Conservation (phyloP, 345 rosid genomes). For the Anastatica hierochuntica region DNA sequence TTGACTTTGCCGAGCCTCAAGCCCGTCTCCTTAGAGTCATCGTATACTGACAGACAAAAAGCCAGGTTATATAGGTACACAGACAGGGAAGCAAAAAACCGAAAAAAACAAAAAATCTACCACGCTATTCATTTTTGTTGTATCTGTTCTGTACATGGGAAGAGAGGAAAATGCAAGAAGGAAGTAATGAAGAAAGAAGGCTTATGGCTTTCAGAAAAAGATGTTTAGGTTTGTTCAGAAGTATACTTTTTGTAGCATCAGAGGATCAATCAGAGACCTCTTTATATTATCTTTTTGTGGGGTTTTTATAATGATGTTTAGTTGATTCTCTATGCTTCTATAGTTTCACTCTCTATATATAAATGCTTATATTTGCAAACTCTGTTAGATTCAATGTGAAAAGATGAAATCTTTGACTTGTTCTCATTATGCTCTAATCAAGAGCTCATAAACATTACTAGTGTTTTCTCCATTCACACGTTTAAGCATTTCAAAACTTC, state of each 20-base stretch:
- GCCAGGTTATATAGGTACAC: slow-evolving; percentile 21
- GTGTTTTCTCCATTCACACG: slow-evolving; percentile 71
- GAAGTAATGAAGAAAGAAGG: slow-evolving; percentile 15
- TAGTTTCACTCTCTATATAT: slow-evolving; percentile 3
- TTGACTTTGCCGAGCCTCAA: slow-evolving; percentile 79
- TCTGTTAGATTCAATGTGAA: slow-evolving; percentile 2
- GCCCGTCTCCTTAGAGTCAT: slow-evolving; percentile 90
- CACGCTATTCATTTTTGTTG: slow-evolving; percentile 26
- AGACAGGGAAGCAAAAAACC: too few species aligned
- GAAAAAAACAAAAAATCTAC: too few species aligned
- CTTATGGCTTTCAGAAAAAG: too few species aligned
- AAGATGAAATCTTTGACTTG: too few species aligned
- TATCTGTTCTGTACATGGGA: slow-evolving; percentile 32
- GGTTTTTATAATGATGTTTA: too few species aligned
- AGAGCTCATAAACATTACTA: slow-evolving; percentile 69
- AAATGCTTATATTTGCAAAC: slow-evolving; percentile 16
- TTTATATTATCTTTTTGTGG: slow-evolving; percentile 14
- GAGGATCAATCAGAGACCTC: slow-evolving; percentile 7
- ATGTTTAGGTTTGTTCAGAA: slow-evolving; percentile 24
- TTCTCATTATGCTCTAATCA: slow-evolving; percentile 86
- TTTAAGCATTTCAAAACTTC: slow-evolving; percentile 71
- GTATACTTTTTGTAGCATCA: slow-evolving; percentile 25
- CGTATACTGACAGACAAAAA: slow-evolving; percentile 41
- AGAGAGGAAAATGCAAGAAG: slow-evolving; percentile 1
- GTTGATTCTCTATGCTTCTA: slow-evolving; percentile 11